phyloP scores from a whole-genome alignment of 305 asterid species.

The Fraxinus xanthoxyloides region DNA sequence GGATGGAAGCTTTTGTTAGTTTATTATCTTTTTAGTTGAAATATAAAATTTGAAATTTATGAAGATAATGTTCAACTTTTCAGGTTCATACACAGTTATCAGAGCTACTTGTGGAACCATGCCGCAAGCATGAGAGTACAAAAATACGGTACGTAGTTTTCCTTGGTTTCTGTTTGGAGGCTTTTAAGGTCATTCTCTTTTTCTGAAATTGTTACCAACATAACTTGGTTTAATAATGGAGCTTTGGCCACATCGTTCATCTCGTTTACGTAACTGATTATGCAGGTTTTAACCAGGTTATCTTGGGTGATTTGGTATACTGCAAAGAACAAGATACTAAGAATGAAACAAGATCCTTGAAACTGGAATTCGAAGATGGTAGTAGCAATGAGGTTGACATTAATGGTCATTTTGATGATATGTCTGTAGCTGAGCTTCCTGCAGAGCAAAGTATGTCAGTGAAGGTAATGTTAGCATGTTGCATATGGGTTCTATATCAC shows the following conservation, averaged over 20 bases:
- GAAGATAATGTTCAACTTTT: slow-evolving; percentile 32
- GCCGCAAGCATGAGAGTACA: slow-evolving; percentile 88
- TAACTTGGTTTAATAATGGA: slow-evolving; percentile 1
- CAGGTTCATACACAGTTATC: slow-evolving; percentile 97
- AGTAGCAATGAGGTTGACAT: slow-evolving; percentile 34
- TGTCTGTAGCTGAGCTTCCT: slow-evolving; percentile 51
- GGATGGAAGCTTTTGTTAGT: slow-evolving; percentile 5
- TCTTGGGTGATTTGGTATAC: slow-evolving; percentile 85
- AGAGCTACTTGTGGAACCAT: slow-evolving; percentile 97
- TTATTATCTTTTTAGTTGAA: not conserved
- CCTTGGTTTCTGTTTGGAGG: slow-evolving; percentile 6
- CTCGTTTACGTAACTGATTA: slow-evolving; percentile 24
- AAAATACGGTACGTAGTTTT: slow-evolving; percentile 59
- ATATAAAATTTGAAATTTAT: slow-evolving; percentile 8
- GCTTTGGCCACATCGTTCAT: slow-evolving; percentile 15
- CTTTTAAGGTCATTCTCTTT: slow-evolving; percentile 6
- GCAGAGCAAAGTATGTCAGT: slow-evolving; percentile 47
- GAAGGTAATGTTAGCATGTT: slow-evolving; percentile 52
- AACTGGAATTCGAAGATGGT: slow-evolving; percentile 47
- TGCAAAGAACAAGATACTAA: slow-evolving; percentile 54
- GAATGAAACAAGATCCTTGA: slow-evolving; percentile 31
- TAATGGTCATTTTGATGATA: slow-evolving; percentile 47
- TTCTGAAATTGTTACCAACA: not conserved
- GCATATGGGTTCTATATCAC: not conserved
- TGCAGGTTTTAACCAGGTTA: slow-evolving; percentile 66